These are phyloP conservation scores for Henckelia pumila DNA, from an alignment of 257 asterid genomes.

Conservation along the genomic window DNA sequence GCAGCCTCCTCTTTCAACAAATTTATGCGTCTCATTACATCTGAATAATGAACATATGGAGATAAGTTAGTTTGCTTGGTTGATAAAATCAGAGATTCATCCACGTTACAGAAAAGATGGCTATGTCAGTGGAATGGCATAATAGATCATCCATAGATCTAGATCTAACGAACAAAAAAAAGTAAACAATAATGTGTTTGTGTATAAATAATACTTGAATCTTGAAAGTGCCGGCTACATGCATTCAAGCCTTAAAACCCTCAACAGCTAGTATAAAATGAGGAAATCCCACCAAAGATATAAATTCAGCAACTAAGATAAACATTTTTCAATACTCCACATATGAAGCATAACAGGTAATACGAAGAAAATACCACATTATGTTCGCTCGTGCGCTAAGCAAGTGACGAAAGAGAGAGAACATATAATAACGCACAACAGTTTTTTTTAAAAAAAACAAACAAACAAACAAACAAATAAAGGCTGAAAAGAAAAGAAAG, in stretches of 20 bases:
- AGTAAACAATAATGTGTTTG: constrained; percentile 8
- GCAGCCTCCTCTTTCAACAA: constrained; percentile 96
- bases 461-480: too few relatives aligned
- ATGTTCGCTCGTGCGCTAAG: not conserved
- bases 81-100: constrained; percentile 17
- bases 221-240: too few relatives aligned
- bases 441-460: too few relatives aligned
- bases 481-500: too few relatives aligned
- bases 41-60: constrained; percentile 38
- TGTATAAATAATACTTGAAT: constrained; percentile 13
- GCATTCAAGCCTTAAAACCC: constrained; percentile 14
- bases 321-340: not conserved
- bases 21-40: constrained; percentile 92
- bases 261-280: constrained; percentile 13
- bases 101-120: constrained; percentile 7
- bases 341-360: not conserved
- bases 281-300: constrained; percentile 8
- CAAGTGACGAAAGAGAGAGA: constrained; percentile 4
- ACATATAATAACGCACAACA: not conserved
- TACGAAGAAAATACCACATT: not conserved
- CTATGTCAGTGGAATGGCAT: constrained; percentile 14
- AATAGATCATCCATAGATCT: constrained; percentile 17
- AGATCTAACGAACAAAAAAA: constrained; percentile 5
- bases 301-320: not conserved
- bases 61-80: constrained; percentile 22